phyloP scores from a whole-genome alignment of 164 flowering plant genomes.

The Piper longum region DNA sequence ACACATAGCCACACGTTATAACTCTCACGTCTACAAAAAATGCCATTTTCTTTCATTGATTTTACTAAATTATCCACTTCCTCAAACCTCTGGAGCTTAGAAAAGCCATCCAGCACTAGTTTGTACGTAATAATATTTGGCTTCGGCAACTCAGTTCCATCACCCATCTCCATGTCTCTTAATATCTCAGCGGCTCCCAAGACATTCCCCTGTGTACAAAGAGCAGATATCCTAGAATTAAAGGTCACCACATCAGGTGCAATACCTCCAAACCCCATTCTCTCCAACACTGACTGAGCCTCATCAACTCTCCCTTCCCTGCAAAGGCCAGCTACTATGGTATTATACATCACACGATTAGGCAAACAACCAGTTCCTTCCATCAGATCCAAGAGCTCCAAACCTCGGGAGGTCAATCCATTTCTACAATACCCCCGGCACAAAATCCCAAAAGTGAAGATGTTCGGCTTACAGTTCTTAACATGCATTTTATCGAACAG shows the following conservation, averaged over 20 bases:
- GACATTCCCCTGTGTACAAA: slow-evolving; percentile 59
- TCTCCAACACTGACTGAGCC: slow-evolving; percentile 71
- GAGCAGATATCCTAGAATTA: slow-evolving; percentile 79
- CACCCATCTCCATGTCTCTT: slow-evolving; percentile 67
- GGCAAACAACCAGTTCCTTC: slow-evolving; percentile 30
- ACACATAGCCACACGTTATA: slow-evolving; percentile 76
- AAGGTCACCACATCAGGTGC: slow-evolving; percentile 79
- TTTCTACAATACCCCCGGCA: slow-evolving; percentile 67
- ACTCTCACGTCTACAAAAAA: slow-evolving; percentile 34
- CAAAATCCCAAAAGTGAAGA: slow-evolving; percentile 71
- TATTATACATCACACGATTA: slow-evolving; percentile 60
- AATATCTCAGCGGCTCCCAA: slow-evolving; percentile 71
- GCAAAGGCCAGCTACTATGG: slow-evolving; percentile 65
- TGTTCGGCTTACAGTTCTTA: slow-evolving; percentile 71
- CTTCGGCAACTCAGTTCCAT: slow-evolving; percentile 52
- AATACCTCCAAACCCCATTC: slow-evolving; percentile 53
- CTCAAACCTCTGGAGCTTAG: slow-evolving; percentile 52
- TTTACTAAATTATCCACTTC: slow-evolving; percentile 53
- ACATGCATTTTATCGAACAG: slow-evolving; percentile 75
- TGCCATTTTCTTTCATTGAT: slow-evolving; percentile 36
- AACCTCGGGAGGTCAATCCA: slow-evolving; percentile 27
- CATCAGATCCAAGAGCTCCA: slow-evolving; percentile 56
- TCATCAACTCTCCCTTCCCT: slow-evolving; percentile 54
- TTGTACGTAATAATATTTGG: slow-evolving; percentile 63
- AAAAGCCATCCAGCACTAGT: slow-evolving; percentile 69